These are phyloP conservation scores for Xylaria sp. DNA, from an alignment of 2,329 filamentous ascomycete species.

Conservation along the genomic window DNA sequence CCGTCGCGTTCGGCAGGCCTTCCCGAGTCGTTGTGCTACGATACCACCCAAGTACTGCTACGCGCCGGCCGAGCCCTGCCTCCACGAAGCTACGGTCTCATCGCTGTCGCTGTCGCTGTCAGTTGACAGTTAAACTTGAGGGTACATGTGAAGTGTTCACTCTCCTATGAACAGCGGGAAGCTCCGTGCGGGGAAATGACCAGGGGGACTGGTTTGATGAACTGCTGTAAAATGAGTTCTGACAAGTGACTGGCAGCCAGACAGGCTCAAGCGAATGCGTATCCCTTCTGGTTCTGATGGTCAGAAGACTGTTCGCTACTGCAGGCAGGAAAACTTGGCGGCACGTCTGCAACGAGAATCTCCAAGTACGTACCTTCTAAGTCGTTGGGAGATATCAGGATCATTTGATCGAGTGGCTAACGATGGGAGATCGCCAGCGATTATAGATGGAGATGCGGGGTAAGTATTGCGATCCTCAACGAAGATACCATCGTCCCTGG, in stretches of 20 bases:
- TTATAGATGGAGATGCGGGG: slow-evolving; percentile 25
- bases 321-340: slow-evolving; percentile 9
- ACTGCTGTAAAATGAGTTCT: neutral
- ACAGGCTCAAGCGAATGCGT: slow-evolving; percentile 7
- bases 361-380: slow-evolving; percentile 5
- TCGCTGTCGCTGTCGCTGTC: neutral
- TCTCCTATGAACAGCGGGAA: slow-evolving; percentile 15
- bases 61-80: slow-evolving; percentile 12
- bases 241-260: slow-evolving; percentile 14
- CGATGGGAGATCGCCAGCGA: slow-evolving; percentile 8
- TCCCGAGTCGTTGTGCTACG: slow-evolving; percentile 30
- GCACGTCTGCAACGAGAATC: slow-evolving; percentile 10
- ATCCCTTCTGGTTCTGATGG: slow-evolving; percentile 1
- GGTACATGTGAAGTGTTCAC: neutral
- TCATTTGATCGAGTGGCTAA: slow-evolving; percentile 7
- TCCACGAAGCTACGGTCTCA: neutral
- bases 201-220: neutral
- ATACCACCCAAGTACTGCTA: slow-evolving; percentile 28
- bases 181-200: slow-evolving; percentile 28
- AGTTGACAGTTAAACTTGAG: too few relatives aligned
- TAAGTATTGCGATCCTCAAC: slow-evolving; percentile 22
- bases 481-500: slow-evolving; percentile 12
- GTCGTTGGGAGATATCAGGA: slow-evolving; percentile 19
- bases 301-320: slow-evolving; percentile 18
- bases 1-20: slow-evolving; percentile 29